These are phyloP conservation scores for Pythium volutum DNA, from an alignment of 352 stramenopile species.

Conservation along the genomic window DNA sequence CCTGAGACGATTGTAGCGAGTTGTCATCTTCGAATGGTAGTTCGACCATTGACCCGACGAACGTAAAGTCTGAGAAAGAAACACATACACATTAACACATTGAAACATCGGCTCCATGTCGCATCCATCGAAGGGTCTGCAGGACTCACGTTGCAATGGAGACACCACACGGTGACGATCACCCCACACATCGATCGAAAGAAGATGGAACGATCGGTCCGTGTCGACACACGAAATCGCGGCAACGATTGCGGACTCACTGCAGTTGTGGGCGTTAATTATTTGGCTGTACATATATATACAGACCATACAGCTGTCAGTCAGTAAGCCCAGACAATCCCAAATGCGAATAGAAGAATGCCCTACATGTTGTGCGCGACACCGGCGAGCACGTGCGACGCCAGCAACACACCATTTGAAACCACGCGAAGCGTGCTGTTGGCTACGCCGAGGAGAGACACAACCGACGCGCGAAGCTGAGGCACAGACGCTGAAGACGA, in stretches of 20 bases:
- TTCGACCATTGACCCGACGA: neutral
- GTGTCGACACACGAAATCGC: slow-evolving; percentile 40
- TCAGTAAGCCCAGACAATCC: too few species aligned
- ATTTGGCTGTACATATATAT: neutral
- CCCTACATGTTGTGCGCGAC: slow-evolving; percentile 47
- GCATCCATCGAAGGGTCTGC: neutral
- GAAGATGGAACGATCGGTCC: slow-evolving; percentile 47
- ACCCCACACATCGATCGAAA: slow-evolving; percentile 33
- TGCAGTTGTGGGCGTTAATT: neutral
- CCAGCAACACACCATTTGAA: slow-evolving; percentile 38
- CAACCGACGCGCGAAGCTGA: slow-evolving; percentile 2
- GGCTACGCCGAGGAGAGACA: slow-evolving; percentile 41
- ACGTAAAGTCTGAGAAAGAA: slow-evolving; percentile 20
- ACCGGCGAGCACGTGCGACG: slow-evolving; percentile 42
- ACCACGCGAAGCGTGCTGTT: slow-evolving; percentile 46
- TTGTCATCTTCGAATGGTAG: neutral
- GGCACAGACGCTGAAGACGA: neutral
- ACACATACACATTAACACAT: neutral
- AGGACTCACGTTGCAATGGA: slow-evolving; percentile 19
- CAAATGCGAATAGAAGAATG: neutral
- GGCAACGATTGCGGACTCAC: neutral
- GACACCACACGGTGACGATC: neutral
- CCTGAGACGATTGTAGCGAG: neutral
- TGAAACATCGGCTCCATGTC: neutral
- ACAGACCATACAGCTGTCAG: neutral